Evolutionary conservation across 169 alveolate species (phyloP).

Genomic region (Plasmodium vivax): DNA sequence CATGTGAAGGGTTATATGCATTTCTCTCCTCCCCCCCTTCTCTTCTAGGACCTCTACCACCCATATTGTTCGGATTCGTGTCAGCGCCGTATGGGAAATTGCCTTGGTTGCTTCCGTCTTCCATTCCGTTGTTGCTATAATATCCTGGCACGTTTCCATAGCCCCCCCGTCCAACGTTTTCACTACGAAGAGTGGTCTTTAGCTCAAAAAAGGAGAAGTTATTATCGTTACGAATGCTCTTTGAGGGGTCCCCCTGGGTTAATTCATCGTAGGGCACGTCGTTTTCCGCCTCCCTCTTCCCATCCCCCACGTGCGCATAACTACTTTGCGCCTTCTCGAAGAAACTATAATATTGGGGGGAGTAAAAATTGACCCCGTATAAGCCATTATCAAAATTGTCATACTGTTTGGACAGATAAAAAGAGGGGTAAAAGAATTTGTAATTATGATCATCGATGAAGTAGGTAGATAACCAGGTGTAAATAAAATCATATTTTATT

Average conservation of each 20-base stretch:
- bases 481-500: constrained; percentile 18
- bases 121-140: background rate
- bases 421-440: constrained; percentile 34
- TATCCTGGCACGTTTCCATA: background rate
- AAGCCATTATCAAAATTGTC: background rate
- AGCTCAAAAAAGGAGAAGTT: background rate
- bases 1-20: background rate
- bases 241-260: background rate
- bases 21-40: background rate
- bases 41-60: background rate
- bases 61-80: background rate
- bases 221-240: background rate
- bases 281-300: background rate
- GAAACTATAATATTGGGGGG: constrained; percentile 1
- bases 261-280: background rate
- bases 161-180: background rate
- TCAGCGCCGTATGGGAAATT: background rate
- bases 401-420: background rate
- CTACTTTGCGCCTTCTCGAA: background rate
- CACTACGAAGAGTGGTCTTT: background rate
- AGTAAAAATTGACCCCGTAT: background rate
- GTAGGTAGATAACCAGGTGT: constrained; percentile 43
- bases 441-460: constrained; percentile 4
- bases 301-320: background rate
- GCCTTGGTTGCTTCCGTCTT: background rate